A percentile compares a stretch with the other conserved stretches of the same genome.
Evolutionary conservation across 306 rosid species (phyloP).

Genomic region (Vicia villosa): DNA sequence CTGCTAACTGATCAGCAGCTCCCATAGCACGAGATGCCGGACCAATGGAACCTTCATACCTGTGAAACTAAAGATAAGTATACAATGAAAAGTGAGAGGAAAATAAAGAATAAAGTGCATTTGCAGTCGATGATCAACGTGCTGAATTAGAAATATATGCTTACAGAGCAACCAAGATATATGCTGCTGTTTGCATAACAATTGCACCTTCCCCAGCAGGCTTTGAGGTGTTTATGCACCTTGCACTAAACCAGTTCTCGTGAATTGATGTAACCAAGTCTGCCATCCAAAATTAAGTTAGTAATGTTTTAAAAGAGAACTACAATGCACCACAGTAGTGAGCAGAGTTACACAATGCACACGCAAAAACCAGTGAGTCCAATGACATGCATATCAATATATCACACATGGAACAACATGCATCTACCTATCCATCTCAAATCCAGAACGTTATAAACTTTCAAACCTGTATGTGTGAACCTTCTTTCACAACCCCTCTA

Average conservation of each 20-base stretch:
- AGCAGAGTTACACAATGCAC: slow-evolving; percentile 4
- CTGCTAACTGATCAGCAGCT: slow-evolving; percentile 76
- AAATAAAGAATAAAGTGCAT: neutral
- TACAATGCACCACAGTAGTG: slow-evolving; percentile 7
- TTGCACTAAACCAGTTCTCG: slow-evolving; percentile 88
- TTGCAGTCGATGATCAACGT: neutral
- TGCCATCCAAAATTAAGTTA: slow-evolving; percentile 51
- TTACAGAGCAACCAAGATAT: slow-evolving; percentile 82
- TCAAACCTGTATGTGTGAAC: neutral
- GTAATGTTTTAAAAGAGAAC: slow-evolving; percentile 32
- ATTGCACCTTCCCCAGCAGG: slow-evolving; percentile 93
- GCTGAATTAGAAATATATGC: slow-evolving; percentile 37
- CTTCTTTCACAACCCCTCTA: neutral
- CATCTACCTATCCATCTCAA: slow-evolving; percentile 13
- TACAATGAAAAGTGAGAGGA: neutral
- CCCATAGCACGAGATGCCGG: slow-evolving; percentile 96
- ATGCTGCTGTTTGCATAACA: slow-evolving; percentile 79
- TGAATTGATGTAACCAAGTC: slow-evolving; percentile 86
- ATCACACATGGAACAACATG: slow-evolving; percentile 10
- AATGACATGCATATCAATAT: slow-evolving; percentile 22
- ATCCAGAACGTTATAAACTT: slow-evolving; percentile 2
- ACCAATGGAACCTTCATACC: slow-evolving; percentile 91
- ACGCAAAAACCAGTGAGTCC: slow-evolving; percentile 23
- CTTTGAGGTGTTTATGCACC: slow-evolving; percentile 92
- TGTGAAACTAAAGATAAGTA: slow-evolving; percentile 38